phyloP scores from a whole-genome alignment of 2,329 filamentous ascomycete genomes.

The Colletotrichum plurivorum region DNA sequence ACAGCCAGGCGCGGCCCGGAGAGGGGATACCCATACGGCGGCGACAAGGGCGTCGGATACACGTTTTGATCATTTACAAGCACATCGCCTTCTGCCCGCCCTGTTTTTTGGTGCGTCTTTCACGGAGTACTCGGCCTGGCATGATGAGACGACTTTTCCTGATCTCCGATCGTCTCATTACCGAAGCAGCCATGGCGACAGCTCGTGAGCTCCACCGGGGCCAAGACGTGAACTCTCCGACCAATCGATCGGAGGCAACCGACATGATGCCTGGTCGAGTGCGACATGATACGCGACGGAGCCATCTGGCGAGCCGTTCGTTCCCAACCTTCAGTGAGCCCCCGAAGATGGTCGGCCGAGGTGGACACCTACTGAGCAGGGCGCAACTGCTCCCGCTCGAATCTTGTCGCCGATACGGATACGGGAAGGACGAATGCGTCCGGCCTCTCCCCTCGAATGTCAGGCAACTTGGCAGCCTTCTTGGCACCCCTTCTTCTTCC shows the following conservation, averaged over 20 bases:
- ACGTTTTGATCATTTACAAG: background rate
- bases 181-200: constrained; percentile 29
- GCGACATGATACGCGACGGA: constrained; percentile 17
- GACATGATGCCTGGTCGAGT: constrained; percentile 1
- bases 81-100: background rate
- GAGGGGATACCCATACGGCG: constrained; percentile 27
- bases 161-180: constrained; percentile 33
- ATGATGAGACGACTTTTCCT: constrained; percentile 24
- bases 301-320: constrained; percentile 1
- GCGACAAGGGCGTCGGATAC: constrained; percentile 3
- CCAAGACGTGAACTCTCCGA: constrained; percentile 26
- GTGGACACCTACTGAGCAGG: too few species aligned
- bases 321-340: background rate
- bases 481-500: constrained; percentile 2
- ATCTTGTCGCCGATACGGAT: constrained; percentile 3
- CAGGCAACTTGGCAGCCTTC: background rate
- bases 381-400: too few species aligned
- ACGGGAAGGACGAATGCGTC: background rate
- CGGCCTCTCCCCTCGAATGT: background rate
- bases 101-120: too few species aligned
- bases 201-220: constrained; percentile 18
- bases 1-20: constrained; percentile 30
- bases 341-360: background rate
- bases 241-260: constrained; percentile 30
- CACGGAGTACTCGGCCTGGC: background rate